Base-by-base conservation (phyloP, 108 stramenopile species). In the Pseudonitzschia multiseries region DNA sequence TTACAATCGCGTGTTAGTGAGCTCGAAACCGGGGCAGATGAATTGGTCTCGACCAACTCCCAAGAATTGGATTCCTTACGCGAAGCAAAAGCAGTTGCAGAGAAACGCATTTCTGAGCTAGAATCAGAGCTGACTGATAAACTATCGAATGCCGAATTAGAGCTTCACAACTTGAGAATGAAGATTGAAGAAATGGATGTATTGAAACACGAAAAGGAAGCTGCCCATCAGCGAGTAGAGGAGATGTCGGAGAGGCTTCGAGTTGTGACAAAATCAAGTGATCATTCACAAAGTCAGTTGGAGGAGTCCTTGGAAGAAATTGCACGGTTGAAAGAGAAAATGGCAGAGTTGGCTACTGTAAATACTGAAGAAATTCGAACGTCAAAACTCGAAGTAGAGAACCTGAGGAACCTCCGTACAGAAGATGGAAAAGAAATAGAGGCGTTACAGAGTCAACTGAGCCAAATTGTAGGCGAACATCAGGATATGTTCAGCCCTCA, bases 351-450 rank as follows among this genome's bases (percentile, higher is more conserved):
- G 53, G 26, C 59, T 44, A 48, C 43, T 6, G 28, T 22, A n/a
- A n/a, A 62, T 22, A 14, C 56, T 29, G 67, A 67, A 46, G 74
- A 75, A 68, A 41, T 68, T 15, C 40, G 56, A 27, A 42, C 57
- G 5, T 65, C 66, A 51, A 75, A 68, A 27, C 20, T 65, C 42
- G 66, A 67, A 51, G 57, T 51, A 26, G 74, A 75, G 29, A 67
- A 50, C 29, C 46, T 75, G 57, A 65, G 52, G 20, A 40, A 29
- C 20, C 74, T 75, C 40, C 65, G 66, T 26, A 29, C 32, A 10
- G 61, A 69, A 63, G 68, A 69, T 24, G 42, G 43, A 26, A 76
- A 63, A 69, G 61, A 76, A 69, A 69, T 68, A 0, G 22, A 42
- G 18, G 44, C 44, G 27, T 44, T 67, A 9, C 65, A 29, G 29